Percentiles rank a stretch among this genome's conserved stretches.
phyloP scores from a whole-genome alignment of 2,329 filamentous ascomycete genomes.

The Balansia obtecta region DNA sequence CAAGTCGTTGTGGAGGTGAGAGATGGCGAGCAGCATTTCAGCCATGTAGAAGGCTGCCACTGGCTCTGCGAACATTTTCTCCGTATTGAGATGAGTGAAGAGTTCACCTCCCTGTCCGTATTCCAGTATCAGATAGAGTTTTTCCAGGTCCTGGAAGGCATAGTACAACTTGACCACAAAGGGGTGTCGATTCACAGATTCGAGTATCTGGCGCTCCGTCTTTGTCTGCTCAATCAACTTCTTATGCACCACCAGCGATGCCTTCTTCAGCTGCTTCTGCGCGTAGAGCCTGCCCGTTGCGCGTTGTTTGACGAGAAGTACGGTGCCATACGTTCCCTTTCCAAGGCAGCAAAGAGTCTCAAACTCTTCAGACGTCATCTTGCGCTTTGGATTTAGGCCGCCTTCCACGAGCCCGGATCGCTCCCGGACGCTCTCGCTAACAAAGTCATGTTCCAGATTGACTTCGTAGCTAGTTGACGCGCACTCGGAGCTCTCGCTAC shows the following conservation, averaged over 20 bases:
- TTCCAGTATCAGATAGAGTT: slow-evolving; percentile 92
- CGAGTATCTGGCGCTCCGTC: slow-evolving; percentile 87
- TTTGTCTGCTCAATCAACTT: slow-evolving; percentile 94
- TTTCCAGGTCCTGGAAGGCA: slow-evolving; percentile 95
- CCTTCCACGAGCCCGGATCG: slow-evolving; percentile 36
- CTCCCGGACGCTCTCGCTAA: slow-evolving; percentile 50
- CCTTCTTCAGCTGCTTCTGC: slow-evolving; percentile 98
- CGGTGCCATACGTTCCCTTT: slow-evolving; percentile 92
- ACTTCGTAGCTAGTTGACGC: slow-evolving; percentile 70
- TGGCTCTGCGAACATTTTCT: slow-evolving; percentile 89
- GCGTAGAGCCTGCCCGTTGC: slow-evolving; percentile 82
- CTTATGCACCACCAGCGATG: slow-evolving; percentile 88
- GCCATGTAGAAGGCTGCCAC: slow-evolving; percentile 96
- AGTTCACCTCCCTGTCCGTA: slow-evolving; percentile 95
- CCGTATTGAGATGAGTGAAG: slow-evolving; percentile 85
- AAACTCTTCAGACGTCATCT: slow-evolving; percentile 89
- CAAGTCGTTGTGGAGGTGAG: slow-evolving; percentile 82
- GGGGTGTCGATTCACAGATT: slow-evolving; percentile 90
- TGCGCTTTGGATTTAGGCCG: slow-evolving; percentile 47
- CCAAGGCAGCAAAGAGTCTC: slow-evolving; percentile 83
- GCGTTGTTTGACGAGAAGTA: slow-evolving; percentile 82
- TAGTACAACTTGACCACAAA: slow-evolving; percentile 98
- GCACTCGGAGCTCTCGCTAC: slow-evolving; percentile 53
- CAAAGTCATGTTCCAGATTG: slow-evolving; percentile 71
- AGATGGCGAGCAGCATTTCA: slow-evolving; percentile 88